Base-by-base conservation (phyloP, 1,139 yeast genomes). In the Wickerhamiella infanticola region DNA sequence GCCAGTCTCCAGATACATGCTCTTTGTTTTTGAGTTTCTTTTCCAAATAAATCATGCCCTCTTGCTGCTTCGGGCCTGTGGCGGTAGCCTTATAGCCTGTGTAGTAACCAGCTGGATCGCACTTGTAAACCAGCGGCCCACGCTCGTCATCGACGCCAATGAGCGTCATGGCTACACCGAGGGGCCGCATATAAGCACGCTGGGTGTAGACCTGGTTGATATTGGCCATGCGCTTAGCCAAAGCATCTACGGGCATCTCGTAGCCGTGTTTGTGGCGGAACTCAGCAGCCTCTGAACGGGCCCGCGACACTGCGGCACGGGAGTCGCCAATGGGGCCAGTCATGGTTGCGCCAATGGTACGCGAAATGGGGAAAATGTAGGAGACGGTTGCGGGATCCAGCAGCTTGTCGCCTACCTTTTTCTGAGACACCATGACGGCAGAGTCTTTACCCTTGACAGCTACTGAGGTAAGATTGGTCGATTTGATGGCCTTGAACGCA, bases 291-390 rank as follows among this genome's bases (percentile, higher is more conserved):
- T 90, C 98, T 24, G 83, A 70, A 55, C 95, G 75, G 5, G 98
- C 96, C 58, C 97, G 75, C 49, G 79, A 68, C 5, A 95, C 95
- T 51, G 84, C 83, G 39, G 94, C 77, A 60, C 95, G 74, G 4
- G 96, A 96, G 66, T 90, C 98, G 24, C 97, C 95, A 62, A 90
- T 88, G 45, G 94, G 85, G 0, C 98, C 98, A 35, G 95, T 88
- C 53, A 94, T 85, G 39, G 90, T 86, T 69, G 90, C 75, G 26
- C 98, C 98, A 54, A 90, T 76, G 45, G 77, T 72, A 18, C 79
- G 79, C 1, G 95, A 80, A 56, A 90, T 81, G 55, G 74, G 74
- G 68, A 88, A 90, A 50, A 90, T 72, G 62, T 85, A 86, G 9
- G 93, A 74, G 33, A 90, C 94, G 5, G 96, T 82, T 39, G 69